phyloP scores from a whole-genome alignment of 139 green algal genomes.

The Chlorella vulgaris region DNA sequence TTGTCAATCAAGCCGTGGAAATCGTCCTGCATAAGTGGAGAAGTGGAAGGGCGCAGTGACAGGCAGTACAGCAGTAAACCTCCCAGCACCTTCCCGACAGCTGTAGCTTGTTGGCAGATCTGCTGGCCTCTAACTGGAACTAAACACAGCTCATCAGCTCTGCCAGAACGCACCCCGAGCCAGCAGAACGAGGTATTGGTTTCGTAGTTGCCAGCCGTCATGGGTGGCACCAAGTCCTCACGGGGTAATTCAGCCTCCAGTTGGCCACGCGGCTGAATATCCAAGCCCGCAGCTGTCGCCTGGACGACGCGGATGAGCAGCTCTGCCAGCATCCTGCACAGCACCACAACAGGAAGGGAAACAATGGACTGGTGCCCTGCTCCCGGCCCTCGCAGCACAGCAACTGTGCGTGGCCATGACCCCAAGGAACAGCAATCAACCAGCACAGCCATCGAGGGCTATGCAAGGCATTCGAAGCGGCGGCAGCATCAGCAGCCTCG shows the following conservation, averaged over 20 bases:
- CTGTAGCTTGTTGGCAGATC: no score
- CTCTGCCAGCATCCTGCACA: slow-evolving; percentile 7
- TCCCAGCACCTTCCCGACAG: no score
- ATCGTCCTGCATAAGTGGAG: slow-evolving; percentile 1
- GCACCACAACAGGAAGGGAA: not conserved
- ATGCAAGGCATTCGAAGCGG: no score
- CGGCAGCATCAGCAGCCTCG: no score
- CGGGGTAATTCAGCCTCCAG: not conserved
- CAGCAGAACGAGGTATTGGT: slow-evolving; percentile 15
- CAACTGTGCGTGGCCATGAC: no score
- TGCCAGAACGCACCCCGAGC: not conserved
- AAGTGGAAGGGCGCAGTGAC: no score
- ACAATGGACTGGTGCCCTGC: no score
- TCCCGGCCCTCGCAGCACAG: no score
- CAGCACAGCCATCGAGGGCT: no score
- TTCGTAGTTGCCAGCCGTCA: slow-evolving; percentile 13
- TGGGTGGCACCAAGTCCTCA: slow-evolving; percentile 6
- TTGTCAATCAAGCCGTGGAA: not conserved
- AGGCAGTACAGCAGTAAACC: not conserved
- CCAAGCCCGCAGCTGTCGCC: not conserved
- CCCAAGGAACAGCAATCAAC: no score
- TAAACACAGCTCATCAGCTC: not conserved
- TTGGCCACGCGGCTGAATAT: not conserved
- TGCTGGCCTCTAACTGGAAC: not conserved
- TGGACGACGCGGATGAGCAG: slow-evolving; percentile 7